These are phyloP conservation scores for Aspergillus sp. DNA, from an alignment of 2,329 filamentous ascomycete species.

Conservation along the genomic window DNA sequence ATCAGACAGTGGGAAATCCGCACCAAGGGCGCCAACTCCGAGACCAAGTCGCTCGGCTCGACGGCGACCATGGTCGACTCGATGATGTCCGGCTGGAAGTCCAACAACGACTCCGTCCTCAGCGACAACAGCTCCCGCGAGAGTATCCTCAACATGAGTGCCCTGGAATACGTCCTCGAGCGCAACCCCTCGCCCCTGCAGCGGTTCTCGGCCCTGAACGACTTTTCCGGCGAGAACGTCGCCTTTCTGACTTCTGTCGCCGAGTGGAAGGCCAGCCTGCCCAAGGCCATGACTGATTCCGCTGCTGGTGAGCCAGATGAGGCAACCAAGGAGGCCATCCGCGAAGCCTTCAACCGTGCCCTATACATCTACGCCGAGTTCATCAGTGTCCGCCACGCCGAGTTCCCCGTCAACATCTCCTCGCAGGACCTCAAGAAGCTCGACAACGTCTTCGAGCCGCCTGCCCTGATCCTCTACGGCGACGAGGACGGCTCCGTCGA, in stretches of 20 bases:
- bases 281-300: slow-evolving; percentile 23
- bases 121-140: slow-evolving; percentile 38
- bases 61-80: slow-evolving; percentile 31
- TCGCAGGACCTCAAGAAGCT: slow-evolving; percentile 56
- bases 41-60: slow-evolving; percentile 29
- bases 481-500: slow-evolving; percentile 36
- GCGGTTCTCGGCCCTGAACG: slow-evolving; percentile 63
- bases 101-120: slow-evolving; percentile 39
- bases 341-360: slow-evolving; percentile 58
- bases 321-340: slow-evolving; percentile 33
- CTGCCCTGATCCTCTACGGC: slow-evolving; percentile 44
- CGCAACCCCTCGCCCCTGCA: slow-evolving; percentile 60
- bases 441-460: slow-evolving; percentile 56
- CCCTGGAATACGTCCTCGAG: slow-evolving; percentile 61
- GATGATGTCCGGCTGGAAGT: slow-evolving; percentile 28
- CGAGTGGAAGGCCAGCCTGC: slow-evolving; percentile 52
- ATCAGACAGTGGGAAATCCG: slow-evolving; percentile 41
- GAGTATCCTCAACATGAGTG: slow-evolving; percentile 59
- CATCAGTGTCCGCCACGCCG: slow-evolving; percentile 60
- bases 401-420: slow-evolving; percentile 68
- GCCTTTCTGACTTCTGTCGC: slow-evolving; percentile 62
- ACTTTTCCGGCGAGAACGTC: slow-evolving; percentile 72
- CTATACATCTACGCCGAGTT: slow-evolving; percentile 63
- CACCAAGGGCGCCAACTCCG: slow-evolving; percentile 24
- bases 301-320: slow-evolving; percentile 23